A percentile compares a stretch with the other conserved stretches of the same genome.
phyloP scores from a whole-genome alignment of 345 rosid species.

The Excoecaria cochinchinensis region DNA sequence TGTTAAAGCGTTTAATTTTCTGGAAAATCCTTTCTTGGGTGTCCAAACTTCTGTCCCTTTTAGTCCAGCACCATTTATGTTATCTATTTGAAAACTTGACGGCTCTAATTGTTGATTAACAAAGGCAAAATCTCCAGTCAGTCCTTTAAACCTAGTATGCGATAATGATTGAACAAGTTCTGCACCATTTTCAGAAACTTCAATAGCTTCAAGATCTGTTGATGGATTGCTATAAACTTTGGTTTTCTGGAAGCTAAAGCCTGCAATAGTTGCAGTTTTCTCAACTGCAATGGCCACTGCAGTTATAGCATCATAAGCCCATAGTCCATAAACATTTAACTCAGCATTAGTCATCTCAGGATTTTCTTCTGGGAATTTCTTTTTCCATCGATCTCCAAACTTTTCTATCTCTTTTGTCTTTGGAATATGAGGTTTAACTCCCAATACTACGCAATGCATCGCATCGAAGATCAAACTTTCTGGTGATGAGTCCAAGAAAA shows the following conservation, averaged over 20 bases:
- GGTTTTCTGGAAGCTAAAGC: background rate
- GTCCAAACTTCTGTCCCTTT: constrained; percentile 38
- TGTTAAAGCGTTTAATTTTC: no score
- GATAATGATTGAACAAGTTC: constrained; percentile 4
- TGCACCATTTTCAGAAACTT: constrained; percentile 3
- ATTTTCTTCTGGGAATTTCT: constrained; percentile 25
- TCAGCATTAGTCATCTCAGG: constrained; percentile 14
- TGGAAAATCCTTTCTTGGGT: background rate
- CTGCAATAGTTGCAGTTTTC: background rate
- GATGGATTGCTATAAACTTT: background rate
- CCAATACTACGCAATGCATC: constrained; percentile 36
- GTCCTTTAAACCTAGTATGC: constrained; percentile 27
- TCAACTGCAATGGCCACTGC: constrained; percentile 41
- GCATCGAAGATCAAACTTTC: constrained; percentile 13
- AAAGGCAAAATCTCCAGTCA: constrained; percentile 32
- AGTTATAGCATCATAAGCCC: constrained; percentile 43
- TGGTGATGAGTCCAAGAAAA: background rate
- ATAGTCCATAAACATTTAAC: constrained; percentile 24
- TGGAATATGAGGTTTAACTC: constrained; percentile 29
- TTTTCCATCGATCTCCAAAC: constrained; percentile 31
- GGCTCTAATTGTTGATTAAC: constrained; percentile 30
- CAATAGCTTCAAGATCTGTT: constrained; percentile 16
- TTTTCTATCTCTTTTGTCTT: constrained; percentile 14
- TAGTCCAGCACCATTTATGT: constrained; percentile 23
- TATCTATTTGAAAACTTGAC: constrained; percentile 30